phyloP scores from a whole-genome alignment of 2,329 filamentous ascomycete genomes.

The Bipolaris gigantea region DNA sequence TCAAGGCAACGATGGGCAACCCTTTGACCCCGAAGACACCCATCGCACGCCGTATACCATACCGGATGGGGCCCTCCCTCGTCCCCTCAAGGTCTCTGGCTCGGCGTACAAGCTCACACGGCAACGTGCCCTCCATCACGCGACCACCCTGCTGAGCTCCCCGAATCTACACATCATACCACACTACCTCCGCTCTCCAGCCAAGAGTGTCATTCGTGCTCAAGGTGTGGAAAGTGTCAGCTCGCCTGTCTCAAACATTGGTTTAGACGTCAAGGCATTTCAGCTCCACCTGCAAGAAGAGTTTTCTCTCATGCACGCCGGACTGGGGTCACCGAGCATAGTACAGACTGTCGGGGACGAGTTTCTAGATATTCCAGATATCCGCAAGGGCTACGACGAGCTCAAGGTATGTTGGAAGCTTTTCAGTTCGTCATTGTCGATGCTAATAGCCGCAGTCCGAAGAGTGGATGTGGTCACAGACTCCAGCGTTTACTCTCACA shows the following conservation, averaged over 20 bases:
- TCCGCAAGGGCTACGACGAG: slow-evolving; percentile 65
- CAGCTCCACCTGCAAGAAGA: slow-evolving; percentile 52
- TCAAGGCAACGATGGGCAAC: slow-evolving; percentile 41
- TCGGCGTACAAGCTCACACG: slow-evolving; percentile 93
- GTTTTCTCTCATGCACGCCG: slow-evolving; percentile 69
- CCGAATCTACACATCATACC: slow-evolving; percentile 72
- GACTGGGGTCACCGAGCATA: slow-evolving; percentile 41
- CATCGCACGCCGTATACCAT: slow-evolving; percentile 50
- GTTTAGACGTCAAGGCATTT: slow-evolving; percentile 55
- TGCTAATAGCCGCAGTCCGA: slow-evolving; percentile 55
- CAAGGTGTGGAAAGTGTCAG: slow-evolving; percentile 90
- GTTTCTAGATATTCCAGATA: slow-evolving; percentile 54
- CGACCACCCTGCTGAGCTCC: slow-evolving; percentile 80
- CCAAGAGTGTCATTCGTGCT: slow-evolving; percentile 73
- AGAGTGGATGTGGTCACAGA: slow-evolving; percentile 83
- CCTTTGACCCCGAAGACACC: slow-evolving; percentile 44
- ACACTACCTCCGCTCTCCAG: slow-evolving; percentile 74
- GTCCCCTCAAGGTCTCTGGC: slow-evolving; percentile 77
- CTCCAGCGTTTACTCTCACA: slow-evolving; percentile 74
- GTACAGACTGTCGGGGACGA: slow-evolving; percentile 57
- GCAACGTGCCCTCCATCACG: slow-evolving; percentile 82
- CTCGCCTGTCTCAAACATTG: slow-evolving; percentile 79
- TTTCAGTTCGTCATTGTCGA: background rate
- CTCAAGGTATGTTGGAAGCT: slow-evolving; percentile 55
- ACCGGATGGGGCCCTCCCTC: slow-evolving; percentile 32